Evolutionary conservation across 2,329 filamentous ascomycete genomes (phyloP).

Genomic region (Hirsutella minnesotensis): DNA sequence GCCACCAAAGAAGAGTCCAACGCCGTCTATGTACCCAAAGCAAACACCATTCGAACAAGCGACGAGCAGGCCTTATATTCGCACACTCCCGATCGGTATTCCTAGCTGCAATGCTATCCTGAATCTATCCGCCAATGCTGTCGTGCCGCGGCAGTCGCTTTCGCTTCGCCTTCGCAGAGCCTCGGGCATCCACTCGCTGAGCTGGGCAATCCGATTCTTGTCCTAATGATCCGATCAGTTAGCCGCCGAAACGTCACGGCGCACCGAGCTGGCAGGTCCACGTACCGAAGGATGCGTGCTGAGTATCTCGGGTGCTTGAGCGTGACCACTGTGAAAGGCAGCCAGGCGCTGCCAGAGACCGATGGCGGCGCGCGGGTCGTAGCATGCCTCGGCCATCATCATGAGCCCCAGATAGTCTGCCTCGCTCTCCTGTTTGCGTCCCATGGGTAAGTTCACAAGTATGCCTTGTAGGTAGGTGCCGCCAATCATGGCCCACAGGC

Average conservation of each 20-base stretch:
- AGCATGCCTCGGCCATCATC: slow-evolving; percentile 76
- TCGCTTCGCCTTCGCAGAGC: slow-evolving; percentile 40
- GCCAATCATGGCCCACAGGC: slow-evolving; percentile 30
- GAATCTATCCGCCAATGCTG: slow-evolving; percentile 41
- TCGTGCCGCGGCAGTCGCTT: slow-evolving; percentile 42
- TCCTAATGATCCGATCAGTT: slow-evolving; percentile 26
- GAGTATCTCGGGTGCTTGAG: slow-evolving; percentile 56
- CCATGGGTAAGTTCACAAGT: slow-evolving; percentile 56
- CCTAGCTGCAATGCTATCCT: slow-evolving; percentile 31
- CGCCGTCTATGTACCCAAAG: not conserved
- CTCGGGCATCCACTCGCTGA: slow-evolving; percentile 48
- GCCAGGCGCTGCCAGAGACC: slow-evolving; percentile 58
- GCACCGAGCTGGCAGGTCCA: too few species aligned
- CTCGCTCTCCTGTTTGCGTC: slow-evolving; percentile 61
- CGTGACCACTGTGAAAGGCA: slow-evolving; percentile 35
- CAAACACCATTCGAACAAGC: not conserved
- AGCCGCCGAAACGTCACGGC: too few species aligned
- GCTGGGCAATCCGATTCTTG: slow-evolving; percentile 51
- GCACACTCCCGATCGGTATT: not conserved
- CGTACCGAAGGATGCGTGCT: slow-evolving; percentile 64
- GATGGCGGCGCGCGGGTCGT: slow-evolving; percentile 55
- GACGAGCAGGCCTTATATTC: not conserved
- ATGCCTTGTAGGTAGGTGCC: slow-evolving; percentile 42
- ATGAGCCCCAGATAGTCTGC: slow-evolving; percentile 72
- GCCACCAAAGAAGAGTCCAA: too few species aligned